Percentiles rank a stretch among this genome's conserved stretches.
These are phyloP conservation scores for Nidularia sp. DNA, from an alignment of 768 basidiomycete genomes.

Conservation along the genomic window DNA sequence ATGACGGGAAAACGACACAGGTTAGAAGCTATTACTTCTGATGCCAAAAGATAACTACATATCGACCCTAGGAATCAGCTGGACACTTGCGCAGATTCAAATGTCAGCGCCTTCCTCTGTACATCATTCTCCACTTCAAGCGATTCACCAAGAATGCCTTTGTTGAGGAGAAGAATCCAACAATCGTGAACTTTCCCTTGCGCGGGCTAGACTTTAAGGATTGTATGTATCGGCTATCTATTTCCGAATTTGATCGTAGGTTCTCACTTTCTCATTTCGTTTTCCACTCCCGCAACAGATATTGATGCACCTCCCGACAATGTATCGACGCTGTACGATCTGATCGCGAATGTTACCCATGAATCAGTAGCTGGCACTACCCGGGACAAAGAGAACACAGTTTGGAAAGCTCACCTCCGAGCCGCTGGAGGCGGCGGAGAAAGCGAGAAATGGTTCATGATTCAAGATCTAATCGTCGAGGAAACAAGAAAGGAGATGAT, in stretches of 20 bases:
- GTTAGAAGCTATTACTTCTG: conserved; percentile 31
- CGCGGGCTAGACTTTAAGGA: conserved; percentile 89
- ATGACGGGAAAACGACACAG: conserved; percentile 88
- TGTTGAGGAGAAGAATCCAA: conserved; percentile 98
- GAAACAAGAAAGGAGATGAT: conserved; percentile 98
- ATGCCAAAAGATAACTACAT: background rate
- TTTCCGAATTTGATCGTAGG: no score
- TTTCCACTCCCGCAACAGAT: conserved; percentile 31
- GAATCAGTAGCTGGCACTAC: conserved; percentile 96
- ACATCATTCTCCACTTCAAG: conserved; percentile 93
- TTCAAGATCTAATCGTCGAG: conserved; percentile 94
- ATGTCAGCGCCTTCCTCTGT: conserved; percentile 83
- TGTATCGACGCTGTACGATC: conserved; percentile 78
- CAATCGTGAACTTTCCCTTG: conserved; percentile 95
- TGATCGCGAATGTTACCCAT: conserved; percentile 93
- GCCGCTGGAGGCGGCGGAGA: conserved; percentile 74
- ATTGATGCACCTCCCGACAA: conserved; percentile 64
- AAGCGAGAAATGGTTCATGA: conserved; percentile 91
- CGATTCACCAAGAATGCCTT: conserved; percentile 95
- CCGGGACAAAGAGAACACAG: conserved; percentile 84
- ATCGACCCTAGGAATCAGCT: conserved; percentile 63
- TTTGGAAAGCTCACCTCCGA: conserved; percentile 89
- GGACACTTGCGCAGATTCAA: conserved; percentile 88
- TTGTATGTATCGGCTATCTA: conserved; percentile 50
- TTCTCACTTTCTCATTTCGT: background rate